phyloP scores from a whole-genome alignment of 306 rosid genomes.

The Corylus americana region DNA sequence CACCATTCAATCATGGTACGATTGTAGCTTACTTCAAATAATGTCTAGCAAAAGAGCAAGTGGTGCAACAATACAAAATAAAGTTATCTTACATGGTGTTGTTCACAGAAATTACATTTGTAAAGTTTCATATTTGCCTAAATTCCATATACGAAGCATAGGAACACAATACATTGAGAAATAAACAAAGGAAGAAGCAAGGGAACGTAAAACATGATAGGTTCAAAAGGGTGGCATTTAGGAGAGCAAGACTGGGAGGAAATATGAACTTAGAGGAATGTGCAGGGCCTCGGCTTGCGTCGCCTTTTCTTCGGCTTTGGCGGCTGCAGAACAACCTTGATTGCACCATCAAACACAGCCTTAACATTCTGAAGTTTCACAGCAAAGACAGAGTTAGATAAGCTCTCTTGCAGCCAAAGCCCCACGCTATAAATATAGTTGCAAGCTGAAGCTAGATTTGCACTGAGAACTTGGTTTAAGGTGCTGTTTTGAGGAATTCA shows the following conservation, averaged over 20 bases:
- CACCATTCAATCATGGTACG: neutral
- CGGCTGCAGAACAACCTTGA: conserved; percentile 64
- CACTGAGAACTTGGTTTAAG: too few species aligned
- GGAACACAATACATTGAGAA: neutral
- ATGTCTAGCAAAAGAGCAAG: neutral
- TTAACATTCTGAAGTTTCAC: conserved; percentile 49
- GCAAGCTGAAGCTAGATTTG: neutral
- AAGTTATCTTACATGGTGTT: conserved; percentile 13
- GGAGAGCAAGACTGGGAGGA: neutral
- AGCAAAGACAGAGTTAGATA: conserved; percentile 13
- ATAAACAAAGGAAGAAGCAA: conserved; percentile 1
- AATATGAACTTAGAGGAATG: conserved; percentile 33
- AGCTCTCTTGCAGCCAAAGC: neutral
- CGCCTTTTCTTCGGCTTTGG: conserved; percentile 49
- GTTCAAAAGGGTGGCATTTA: conserved; percentile 14
- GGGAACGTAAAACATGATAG: neutral
- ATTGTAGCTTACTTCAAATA: neutral
- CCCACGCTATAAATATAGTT: neutral
- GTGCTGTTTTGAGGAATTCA: too few species aligned
- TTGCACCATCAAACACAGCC: conserved; percentile 69
- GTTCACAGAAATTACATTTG: conserved; percentile 20
- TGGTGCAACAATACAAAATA: neutral
- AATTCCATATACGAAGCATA: neutral
- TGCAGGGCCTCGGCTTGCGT: conserved; percentile 41
- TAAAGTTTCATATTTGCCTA: neutral